Percentiles rank a stretch among this genome's conserved stretches.
Conservation (phyloP, 768 basidiomycete species). For the Rhizopogon vulgaris region DNA sequence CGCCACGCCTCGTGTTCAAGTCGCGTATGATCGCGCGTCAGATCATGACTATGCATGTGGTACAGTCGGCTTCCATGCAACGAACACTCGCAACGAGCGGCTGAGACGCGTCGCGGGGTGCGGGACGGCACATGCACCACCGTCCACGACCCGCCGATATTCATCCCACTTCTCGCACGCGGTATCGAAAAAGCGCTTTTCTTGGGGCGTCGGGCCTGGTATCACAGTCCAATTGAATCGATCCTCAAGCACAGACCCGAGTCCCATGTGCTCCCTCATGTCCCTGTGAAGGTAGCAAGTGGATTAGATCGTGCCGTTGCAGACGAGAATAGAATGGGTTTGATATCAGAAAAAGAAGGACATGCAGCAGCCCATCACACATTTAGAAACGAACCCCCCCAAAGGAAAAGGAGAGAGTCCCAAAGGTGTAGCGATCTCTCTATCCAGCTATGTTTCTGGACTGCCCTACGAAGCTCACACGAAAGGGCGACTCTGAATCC, state of each 20-base stretch:
- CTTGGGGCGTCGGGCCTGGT: slow-evolving; percentile 34
- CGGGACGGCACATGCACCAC: not conserved
- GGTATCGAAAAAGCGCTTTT: slow-evolving; percentile 50
- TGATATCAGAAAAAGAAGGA: not conserved
- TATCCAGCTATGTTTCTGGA: not conserved
- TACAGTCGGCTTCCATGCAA: slow-evolving; percentile 47
- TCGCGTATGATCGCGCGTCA: not conserved
- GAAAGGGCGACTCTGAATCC: not conserved
- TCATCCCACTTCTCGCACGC: slow-evolving; percentile 52
- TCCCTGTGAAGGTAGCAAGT: slow-evolving; percentile 35
- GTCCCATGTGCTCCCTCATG: slow-evolving; percentile 54
- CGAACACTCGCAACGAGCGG: slow-evolving; percentile 47
- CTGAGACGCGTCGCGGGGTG: slow-evolving; percentile 33
- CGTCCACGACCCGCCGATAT: not conserved
- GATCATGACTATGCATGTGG: not conserved
- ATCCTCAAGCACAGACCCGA: slow-evolving; percentile 39
- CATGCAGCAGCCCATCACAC: not conserved
- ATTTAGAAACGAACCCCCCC: not conserved
- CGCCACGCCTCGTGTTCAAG: too few species aligned
- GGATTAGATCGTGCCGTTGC: slow-evolving; percentile 1
- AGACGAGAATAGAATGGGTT: not conserved
- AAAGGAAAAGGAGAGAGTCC: not conserved
- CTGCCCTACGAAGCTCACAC: not conserved
- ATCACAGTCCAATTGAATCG: slow-evolving; percentile 44
- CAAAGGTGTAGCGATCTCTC: not conserved